These are phyloP conservation scores for Aspergillus calidoustus DNA, from an alignment of 2,329 filamentous ascomycete genomes.

Conservation along the genomic window DNA sequence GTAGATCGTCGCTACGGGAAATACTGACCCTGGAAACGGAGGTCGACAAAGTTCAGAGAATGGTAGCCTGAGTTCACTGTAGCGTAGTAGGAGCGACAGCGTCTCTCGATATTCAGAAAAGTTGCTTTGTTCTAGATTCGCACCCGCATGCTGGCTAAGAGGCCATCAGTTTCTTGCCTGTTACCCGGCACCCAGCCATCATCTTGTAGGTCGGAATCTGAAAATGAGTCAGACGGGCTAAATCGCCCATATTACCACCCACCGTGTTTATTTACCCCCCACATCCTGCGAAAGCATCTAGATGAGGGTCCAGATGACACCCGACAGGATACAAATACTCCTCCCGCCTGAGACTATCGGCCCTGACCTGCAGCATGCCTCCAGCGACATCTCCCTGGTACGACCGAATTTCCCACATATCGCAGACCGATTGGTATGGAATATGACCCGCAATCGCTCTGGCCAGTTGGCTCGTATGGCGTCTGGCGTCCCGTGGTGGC, in stretches of 20 bases:
- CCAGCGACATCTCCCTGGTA: constrained; percentile 11
- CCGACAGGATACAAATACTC: constrained; percentile 5
- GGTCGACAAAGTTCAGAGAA: no score
- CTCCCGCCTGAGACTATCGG: background rate
- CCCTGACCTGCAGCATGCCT: constrained; percentile 11
- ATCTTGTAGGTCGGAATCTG: constrained; percentile 7
- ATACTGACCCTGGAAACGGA: no score
- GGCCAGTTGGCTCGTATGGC: constrained; percentile 5
- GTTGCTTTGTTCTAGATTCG: no score
- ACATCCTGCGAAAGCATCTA: constrained; percentile 10
- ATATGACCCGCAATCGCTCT: constrained; percentile 8
- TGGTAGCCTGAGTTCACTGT: no score
- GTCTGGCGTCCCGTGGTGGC: background rate
- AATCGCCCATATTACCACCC: constrained; percentile 4
- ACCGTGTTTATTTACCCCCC: no score
- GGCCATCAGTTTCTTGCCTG: constrained; percentile 12
- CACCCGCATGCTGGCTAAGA: no score
- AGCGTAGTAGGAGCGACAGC: no score
- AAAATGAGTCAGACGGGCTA: constrained; percentile 3
- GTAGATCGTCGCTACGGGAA: no score
- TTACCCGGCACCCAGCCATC: constrained; percentile 7
- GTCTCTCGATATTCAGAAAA: no score
- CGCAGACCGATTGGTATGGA: constrained; percentile 8
- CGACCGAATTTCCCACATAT: constrained; percentile 8
- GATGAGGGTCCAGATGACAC: constrained; percentile 1